Evolutionary conservation across 495 filamentous ascomycete genomes (phyloP).

Genomic region (Filosporella fistucella): DNA sequence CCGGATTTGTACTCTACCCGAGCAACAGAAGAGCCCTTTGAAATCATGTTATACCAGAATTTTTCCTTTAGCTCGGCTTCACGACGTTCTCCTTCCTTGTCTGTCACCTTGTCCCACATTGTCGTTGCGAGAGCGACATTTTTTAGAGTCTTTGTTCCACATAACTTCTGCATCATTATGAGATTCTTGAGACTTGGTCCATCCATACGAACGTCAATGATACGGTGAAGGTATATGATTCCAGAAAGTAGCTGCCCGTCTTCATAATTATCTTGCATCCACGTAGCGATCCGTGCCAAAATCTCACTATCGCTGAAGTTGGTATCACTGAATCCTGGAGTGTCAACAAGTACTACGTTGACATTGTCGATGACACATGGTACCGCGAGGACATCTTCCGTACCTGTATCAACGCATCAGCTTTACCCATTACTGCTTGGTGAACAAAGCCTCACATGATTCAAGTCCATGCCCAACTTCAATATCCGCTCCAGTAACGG

Average conservation of each 20-base stretch:
- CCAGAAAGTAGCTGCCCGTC: conserved; percentile 17
- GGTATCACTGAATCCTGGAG: conserved; percentile 34
- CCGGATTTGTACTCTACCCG: no score
- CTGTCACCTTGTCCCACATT: conserved; percentile 8
- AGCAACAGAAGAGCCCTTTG: no score
- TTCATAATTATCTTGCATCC: conserved; percentile 17
- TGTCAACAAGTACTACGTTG: conserved; percentile 26
- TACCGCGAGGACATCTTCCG: no score
- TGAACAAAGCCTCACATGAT: no score
- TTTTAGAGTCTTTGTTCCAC: conserved; percentile 11
- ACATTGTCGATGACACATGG: neutral
- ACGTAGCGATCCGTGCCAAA: conserved; percentile 20
- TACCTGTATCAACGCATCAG: no score
- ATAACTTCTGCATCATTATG: conserved; percentile 17
- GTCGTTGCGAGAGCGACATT: conserved; percentile 22
- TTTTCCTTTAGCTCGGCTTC: conserved; percentile 2
- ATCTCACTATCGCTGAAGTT: conserved; percentile 25
- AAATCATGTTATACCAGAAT: no score
- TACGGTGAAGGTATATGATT: conserved; percentile 29
- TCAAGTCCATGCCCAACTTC: neutral
- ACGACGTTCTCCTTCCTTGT: neutral
- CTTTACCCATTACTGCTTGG: no score
- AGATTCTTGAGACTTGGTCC: conserved; percentile 17
- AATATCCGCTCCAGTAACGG: neutral
- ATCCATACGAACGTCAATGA: conserved; percentile 23